A percentile compares a stretch with the other conserved stretches of the same genome.
Conservation (phyloP, 805 yeast genomes). For the Wickerhamomyces hampshirensis region DNA sequence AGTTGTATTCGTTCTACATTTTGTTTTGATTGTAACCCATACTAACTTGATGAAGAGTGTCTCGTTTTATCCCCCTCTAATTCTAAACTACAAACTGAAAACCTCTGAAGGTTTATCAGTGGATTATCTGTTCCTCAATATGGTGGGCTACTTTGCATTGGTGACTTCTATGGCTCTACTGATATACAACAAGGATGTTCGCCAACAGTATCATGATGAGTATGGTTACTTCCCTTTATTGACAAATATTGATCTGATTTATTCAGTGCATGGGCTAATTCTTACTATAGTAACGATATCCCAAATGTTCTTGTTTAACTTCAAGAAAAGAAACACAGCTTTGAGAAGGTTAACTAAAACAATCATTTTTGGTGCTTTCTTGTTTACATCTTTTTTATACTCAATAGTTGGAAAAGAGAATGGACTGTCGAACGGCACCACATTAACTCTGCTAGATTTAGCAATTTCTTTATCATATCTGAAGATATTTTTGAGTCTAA, state of each 20-base stretch:
- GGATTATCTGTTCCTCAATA: conserved; percentile 43
- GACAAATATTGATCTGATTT: conserved; percentile 40
- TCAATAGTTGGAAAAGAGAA: conserved; percentile 10
- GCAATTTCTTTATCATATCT: conserved; percentile 35
- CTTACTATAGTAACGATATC: conserved; percentile 36
- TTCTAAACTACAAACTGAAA: conserved; percentile 33
- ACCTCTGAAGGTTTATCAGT: conserved; percentile 46
- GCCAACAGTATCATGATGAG: conserved; percentile 25
- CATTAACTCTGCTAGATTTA: conserved; percentile 27
- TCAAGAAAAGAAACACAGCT: conserved; percentile 16
- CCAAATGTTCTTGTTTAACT: conserved; percentile 32
- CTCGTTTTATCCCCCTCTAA: conserved; percentile 46
- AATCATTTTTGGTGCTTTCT: conserved; percentile 12
- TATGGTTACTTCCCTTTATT: conserved; percentile 37
- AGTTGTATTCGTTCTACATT: no score
- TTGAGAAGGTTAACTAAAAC: conserved; percentile 18
- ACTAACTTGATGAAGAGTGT: conserved; percentile 29
- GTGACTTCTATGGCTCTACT: conserved; percentile 40
- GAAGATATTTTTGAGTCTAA: conserved; percentile 43
- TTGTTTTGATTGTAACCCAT: neutral
- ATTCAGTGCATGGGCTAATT: conserved; percentile 42
- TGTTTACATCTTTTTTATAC: conserved; percentile 4
- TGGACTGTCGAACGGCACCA: neutral
- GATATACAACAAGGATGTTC: conserved; percentile 30
- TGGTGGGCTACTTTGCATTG: conserved; percentile 42